Base-by-base conservation (phyloP, 768 basidiomycete genomes). In the Auricularia auricula-judae region DNA sequence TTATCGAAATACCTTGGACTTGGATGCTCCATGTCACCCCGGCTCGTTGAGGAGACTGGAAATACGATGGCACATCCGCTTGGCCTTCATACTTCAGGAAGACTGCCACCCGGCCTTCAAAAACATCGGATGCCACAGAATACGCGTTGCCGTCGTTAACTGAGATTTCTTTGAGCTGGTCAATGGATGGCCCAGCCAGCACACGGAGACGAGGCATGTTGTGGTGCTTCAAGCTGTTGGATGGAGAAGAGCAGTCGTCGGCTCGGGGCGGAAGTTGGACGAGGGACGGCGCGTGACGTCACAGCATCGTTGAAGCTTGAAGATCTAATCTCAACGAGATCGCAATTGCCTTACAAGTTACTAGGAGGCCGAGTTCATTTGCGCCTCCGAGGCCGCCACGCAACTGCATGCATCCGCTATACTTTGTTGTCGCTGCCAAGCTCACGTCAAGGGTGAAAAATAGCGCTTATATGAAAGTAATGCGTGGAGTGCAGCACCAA, bases 21-120 rank as follows among this genome's bases (percentile, higher is more conserved):
- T 93, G 91, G 53, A 97, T 91, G 72, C 90, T 93, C 91, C 93
- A 97, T 21, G 93, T 95, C 60, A 90, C 80, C 4, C 86, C 86
- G 64, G 81, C 82, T 64, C 89, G 80, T 64, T 89, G 86, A 18
- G 80, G 78, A 60, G 83, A 77, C 16, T 79, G 77, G 70, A 96
- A 96, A 73, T 96, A 96, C 54, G 86, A 84, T 44, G 81, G 83
- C 18, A 83, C 77, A 51, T 80, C 75, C 1, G 77, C 76, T 7
- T 69, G 71, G 3, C 82, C 83, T 3, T 78, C 71, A 18, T 84
- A 88, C 71, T 93, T 91, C 73, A 97, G 86, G 68, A 87, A 82
- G 1, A 89, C 83, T 3, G 84, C 81, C 23, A 97, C 76, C 62
- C 82, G 72, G 11, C 95, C 95, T 64, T 93, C 85, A 68, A 94